Conservation (phyloP, 495 filamentous ascomycete species). For the Penicillium angulare region DNA sequence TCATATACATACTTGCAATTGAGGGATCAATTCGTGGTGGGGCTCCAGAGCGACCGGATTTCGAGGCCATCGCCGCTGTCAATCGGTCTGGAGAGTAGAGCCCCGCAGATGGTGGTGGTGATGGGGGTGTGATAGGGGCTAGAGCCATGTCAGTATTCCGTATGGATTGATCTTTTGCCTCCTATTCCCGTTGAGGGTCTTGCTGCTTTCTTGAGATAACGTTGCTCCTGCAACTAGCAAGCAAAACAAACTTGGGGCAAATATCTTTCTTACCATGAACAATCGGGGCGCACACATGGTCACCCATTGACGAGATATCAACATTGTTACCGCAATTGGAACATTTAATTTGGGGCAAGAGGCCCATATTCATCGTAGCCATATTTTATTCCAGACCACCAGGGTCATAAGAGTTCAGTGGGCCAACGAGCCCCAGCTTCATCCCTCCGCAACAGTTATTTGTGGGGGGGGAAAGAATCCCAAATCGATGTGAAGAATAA, state of each 20-base stretch:
- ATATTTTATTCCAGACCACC: constrained; percentile 10
- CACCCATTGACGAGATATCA: constrained; percentile 88
- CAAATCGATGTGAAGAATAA: not conserved
- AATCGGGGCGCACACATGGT: constrained; percentile 67
- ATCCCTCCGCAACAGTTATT: constrained; percentile 1
- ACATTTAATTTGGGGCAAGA: constrained; percentile 93
- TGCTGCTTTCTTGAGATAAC: no score
- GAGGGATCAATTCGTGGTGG: constrained; percentile 56
- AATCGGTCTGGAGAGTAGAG: constrained; percentile 22
- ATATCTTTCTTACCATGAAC: constrained; percentile 5
- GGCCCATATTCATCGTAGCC: constrained; percentile 45
- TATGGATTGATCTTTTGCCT: no score
- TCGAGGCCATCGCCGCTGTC: constrained; percentile 18
- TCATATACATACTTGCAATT: constrained; percentile 50
- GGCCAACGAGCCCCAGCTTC: constrained; percentile 13
- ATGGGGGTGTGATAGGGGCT: constrained; percentile 31
- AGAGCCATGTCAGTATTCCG: constrained; percentile 7
- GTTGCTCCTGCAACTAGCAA: no score
- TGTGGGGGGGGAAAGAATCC: not conserved
- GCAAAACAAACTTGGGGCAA: not conserved
- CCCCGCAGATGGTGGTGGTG: constrained; percentile 36
- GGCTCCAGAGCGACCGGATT: constrained; percentile 24
- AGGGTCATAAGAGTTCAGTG: constrained; percentile 10
- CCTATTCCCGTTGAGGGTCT: no score
- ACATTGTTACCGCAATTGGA: constrained; percentile 83